Percentiles rank a stretch among this genome's conserved stretches.
Conservation (phyloP, 257 asterid species). For the Nicotiana sylvestris region DNA sequence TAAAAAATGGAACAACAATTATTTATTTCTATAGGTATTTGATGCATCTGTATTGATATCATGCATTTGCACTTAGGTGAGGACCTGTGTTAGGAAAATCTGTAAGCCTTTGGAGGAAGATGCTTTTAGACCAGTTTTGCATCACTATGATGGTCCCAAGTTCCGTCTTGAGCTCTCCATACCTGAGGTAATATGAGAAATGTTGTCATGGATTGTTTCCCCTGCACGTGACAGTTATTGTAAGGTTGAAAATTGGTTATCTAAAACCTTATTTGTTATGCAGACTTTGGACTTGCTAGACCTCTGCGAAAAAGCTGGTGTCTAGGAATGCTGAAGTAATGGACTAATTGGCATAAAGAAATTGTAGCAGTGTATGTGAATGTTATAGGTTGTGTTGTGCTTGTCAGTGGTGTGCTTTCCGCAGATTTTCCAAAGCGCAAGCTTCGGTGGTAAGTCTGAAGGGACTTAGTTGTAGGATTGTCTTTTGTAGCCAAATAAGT, state of each 20-base stretch:
- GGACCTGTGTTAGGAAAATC: constrained; percentile 65
- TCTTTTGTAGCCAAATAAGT: constrained; percentile 41
- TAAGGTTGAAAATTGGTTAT: background rate
- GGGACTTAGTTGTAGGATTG: constrained; percentile 16
- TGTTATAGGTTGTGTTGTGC: constrained; percentile 36
- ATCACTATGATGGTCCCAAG: constrained; percentile 95
- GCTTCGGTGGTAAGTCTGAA: constrained; percentile 50
- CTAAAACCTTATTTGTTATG: constrained; percentile 12
- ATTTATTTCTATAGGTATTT: background rate
- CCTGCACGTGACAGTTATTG: background rate
- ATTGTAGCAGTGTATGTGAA: constrained; percentile 24
- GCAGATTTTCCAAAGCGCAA: constrained; percentile 60
- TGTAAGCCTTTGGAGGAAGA: constrained; percentile 88
- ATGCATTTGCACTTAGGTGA: constrained; percentile 44
- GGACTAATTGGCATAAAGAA: constrained; percentile 27
- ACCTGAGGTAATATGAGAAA: constrained; percentile 62
- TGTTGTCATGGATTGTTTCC: background rate
- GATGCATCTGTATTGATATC: constrained; percentile 1
- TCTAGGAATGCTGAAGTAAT: constrained; percentile 16
- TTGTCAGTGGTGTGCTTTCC: constrained; percentile 23
- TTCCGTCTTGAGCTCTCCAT: constrained; percentile 90
- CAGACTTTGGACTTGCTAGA: constrained; percentile 89
- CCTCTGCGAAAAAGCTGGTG: constrained; percentile 83
- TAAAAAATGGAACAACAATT: background rate
- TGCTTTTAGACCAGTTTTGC: constrained; percentile 87